Evolutionary conservation across 257 asterid species (phyloP).

Genomic region (Osmanthus fragrans): DNA sequence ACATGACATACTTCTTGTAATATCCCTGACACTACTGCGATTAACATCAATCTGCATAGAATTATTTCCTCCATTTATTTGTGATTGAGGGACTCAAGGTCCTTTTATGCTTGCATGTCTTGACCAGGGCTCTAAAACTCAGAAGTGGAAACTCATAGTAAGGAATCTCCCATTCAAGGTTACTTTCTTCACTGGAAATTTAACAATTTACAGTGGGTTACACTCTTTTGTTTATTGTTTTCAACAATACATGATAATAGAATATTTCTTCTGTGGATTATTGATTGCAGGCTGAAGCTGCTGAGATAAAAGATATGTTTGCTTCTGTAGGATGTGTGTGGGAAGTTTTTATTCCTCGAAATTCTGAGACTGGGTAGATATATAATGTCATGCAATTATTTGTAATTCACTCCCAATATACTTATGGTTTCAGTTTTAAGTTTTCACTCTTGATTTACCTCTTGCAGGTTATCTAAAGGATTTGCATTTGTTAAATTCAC

Average conservation of each 20-base stretch:
- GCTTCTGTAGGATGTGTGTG: conserved; percentile 77
- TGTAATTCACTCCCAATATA: conserved; percentile 9
- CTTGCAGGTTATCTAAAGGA: conserved; percentile 77
- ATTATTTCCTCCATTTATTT: neutral
- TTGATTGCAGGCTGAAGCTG: conserved; percentile 63
- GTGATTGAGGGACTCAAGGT: neutral
- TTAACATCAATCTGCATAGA: neutral
- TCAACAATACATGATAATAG: conserved; percentile 2
- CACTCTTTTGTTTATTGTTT: neutral
- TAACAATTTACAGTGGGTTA: neutral
- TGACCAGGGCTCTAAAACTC: conserved; percentile 87
- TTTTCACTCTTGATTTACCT: conserved; percentile 19
- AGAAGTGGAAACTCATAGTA: conserved; percentile 90
- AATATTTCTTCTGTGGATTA: conserved; percentile 18
- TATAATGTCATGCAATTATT: neutral
- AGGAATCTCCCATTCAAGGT: conserved; percentile 98
- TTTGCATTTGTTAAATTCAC: conserved; percentile 94
- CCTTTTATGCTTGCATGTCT: conserved; percentile 22
- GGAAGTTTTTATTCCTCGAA: conserved; percentile 90
- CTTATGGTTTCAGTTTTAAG: conserved; percentile 1
- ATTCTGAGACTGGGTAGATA: conserved; percentile 71
- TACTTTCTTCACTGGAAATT: conserved; percentile 20
- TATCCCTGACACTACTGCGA: neutral
- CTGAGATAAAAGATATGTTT: conserved; percentile 78
- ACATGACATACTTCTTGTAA: neutral